Base-by-base conservation (phyloP, 371 early-diverging fungal species). In the Mucor indicus region DNA sequence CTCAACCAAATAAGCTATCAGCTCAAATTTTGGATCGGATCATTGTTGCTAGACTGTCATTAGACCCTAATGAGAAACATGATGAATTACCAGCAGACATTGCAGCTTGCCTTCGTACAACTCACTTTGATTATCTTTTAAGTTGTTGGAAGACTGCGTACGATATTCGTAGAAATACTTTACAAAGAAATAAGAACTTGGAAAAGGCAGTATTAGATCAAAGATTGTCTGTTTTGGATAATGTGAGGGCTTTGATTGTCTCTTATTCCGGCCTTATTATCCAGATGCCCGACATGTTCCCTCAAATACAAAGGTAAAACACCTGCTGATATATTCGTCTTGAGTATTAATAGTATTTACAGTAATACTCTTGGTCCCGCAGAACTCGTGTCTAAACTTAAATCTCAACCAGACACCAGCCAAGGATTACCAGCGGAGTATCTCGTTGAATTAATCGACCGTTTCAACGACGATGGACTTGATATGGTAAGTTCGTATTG, bases 241-340 rank as follows among this genome's bases (percentile, higher is more conserved):
- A 55, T 11, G 68, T 75, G 16, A 71, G 77, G 37, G 62, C 39
- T 0, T 50, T 95, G 41, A 44, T 92, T 16, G 76, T 94, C 1
- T 93, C 89, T 38, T 97, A 95, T 57, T 75, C 85, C 33, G 93
- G 93, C 10, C 72, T 95, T 37, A 79, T 89, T 17, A 55, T 95
- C 23, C 91, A 87, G 46, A 80, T 91, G 67, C 89, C 90, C 11
- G 93, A 89, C 27, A 91, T 90, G 85, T 94, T 94, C 51, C 85
- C 93, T n/a, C 92, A 90, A 49, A 32, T 68, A 2, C 72, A 80
- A 10, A 77, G 56, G 87, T 85, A 62, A 4, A 11, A 29, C 6
- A 29, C 30, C 6, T 12, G 30, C 30, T 29, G 6, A 8, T 12
- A 29, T 29, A 29, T 29, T 29, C 30, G 30, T 8, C 6, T 29